Percentiles rank a stretch among this genome's conserved stretches.
phyloP scores from a whole-genome alignment of 305 asterid genomes.

The Andrographis paniculata region DNA sequence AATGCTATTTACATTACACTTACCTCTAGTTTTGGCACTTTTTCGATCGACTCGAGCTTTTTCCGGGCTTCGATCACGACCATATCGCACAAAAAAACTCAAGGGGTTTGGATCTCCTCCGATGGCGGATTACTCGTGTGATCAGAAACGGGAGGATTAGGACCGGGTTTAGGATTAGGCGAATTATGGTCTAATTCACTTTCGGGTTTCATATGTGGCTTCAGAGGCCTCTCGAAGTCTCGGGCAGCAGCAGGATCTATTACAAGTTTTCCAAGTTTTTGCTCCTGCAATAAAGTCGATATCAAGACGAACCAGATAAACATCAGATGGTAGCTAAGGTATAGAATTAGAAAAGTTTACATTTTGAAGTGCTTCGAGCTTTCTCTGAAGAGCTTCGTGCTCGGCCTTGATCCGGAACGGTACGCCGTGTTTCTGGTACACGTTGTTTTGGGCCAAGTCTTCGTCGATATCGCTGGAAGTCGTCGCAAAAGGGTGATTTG shows the following conservation, averaged over 20 bases:
- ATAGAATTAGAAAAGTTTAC: slow-evolving; percentile 32
- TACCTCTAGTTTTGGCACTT: too few relatives aligned
- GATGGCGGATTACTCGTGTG: slow-evolving; percentile 17
- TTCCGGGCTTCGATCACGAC: too few relatives aligned
- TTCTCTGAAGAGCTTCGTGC: slow-evolving; percentile 91
- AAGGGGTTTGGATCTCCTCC: slow-evolving; percentile 38
- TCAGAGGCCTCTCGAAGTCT: slow-evolving; percentile 84
- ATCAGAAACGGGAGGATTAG: not conserved
- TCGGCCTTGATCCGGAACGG: slow-evolving; percentile 94
- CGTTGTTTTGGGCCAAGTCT: slow-evolving; percentile 84
- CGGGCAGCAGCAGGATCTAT: slow-evolving; percentile 73
- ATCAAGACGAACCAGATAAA: not conserved
- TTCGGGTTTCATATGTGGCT: slow-evolving; percentile 42
- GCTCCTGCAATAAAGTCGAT: slow-evolving; percentile 45
- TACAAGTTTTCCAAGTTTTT: slow-evolving; percentile 63
- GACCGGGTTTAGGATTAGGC: slow-evolving; percentile 36
- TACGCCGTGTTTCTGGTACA: slow-evolving; percentile 89
- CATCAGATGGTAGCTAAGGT: not conserved
- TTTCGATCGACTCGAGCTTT: too few relatives aligned
- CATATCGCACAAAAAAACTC: slow-evolving; percentile 3
- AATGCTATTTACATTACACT: slow-evolving; percentile 21
- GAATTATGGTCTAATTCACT: slow-evolving; percentile 37
- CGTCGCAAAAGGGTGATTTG: slow-evolving; percentile 98
- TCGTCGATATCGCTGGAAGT: slow-evolving; percentile 90
- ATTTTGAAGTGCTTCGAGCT: slow-evolving; percentile 88